Base-by-base conservation (phyloP, 179 eudicot species). In the Vitellaria paradoxa region DNA sequence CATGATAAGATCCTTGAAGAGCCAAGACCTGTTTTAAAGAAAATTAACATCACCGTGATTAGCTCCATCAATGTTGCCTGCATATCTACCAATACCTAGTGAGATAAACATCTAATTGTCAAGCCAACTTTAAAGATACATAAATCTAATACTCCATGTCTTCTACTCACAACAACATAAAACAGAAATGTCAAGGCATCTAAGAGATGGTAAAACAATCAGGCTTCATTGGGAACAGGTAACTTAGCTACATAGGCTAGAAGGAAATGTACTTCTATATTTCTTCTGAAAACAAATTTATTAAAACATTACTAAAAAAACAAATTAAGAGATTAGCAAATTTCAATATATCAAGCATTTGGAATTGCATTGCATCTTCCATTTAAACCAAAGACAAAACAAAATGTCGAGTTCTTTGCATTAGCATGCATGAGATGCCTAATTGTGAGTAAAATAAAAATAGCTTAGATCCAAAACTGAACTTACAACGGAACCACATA, bases 1-100 rank as follows among this genome's bases (percentile, higher is more conserved):
- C 99, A 80, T 96, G 99, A 81, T 96, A 96, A 77, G 98, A 93
- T 81, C 99, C 99, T 75, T 75, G 88, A 74, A 96, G 97, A 76
- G 96, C 99, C 69, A 96, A 70, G 40, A 96, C 99, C 99, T 96
- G 77, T 76, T 76, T 81, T 23, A 65, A 55, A 67, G 75, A 69
- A 42, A 74, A 61, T 11, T 42, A 37, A 11, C 37, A 20, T 56
- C 65, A 67, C 18, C 9, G 26, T 24, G 74, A 56, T 21, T 72
- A 72, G 49, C 24, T 55, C 15, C 75, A 56, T 64, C 63, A 56
- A 70, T 26, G 17, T 56, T 24, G 23, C 42, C 24, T 26, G 62
- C 40, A 30, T 30, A 37, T 55, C 23, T 72, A 9, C 46, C 7
- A 18, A n/a, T 53, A 30, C 62, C 62, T 57, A 52, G 42, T 68